A percentile compares a stretch with the other conserved stretches of the same genome.
Conservation (phyloP, 768 basidiomycete species). For the Aureoboletus auriporus region DNA sequence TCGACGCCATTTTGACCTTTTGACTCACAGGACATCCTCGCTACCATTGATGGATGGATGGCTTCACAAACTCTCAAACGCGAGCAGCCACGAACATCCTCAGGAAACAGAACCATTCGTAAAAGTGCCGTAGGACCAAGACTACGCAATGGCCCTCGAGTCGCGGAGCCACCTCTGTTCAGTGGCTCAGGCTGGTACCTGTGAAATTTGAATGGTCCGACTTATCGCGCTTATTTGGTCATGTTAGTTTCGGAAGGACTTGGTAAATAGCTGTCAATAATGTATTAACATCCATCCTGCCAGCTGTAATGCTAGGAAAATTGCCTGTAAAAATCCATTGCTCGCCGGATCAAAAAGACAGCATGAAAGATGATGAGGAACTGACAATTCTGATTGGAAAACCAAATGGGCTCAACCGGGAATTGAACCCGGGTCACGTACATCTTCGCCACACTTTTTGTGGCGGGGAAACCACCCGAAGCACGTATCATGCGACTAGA, state of each 20-base stretch:
- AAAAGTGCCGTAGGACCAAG: constrained; percentile 25
- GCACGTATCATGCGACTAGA: constrained; percentile 34
- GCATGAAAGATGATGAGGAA: no score
- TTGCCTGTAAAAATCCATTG: background rate
- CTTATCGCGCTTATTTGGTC: constrained; percentile 5
- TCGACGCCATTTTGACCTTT: background rate
- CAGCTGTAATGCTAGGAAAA: background rate
- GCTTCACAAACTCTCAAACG: constrained; percentile 19
- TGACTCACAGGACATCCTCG: constrained; percentile 23
- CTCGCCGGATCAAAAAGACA: background rate
- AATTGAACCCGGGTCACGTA: constrained; percentile 36
- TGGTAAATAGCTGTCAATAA: constrained; percentile 17
- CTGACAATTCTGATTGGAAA: background rate
- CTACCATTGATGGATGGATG: constrained; percentile 26
- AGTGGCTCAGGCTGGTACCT: no score
- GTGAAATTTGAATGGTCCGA: no score
- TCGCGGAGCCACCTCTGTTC: background rate
- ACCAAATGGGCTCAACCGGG: constrained; percentile 23
- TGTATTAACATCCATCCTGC: background rate
- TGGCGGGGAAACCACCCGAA: constrained; percentile 22
- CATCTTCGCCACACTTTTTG: constrained; percentile 22
- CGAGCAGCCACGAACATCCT: background rate
- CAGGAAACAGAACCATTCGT: constrained; percentile 4
- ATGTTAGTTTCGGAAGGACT: constrained; percentile 13
- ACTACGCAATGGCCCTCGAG: constrained; percentile 22